Evolutionary conservation across 225 moss, liverwort and hornwort species (phyloP).

Genomic region (Marchantia paleacea): DNA sequence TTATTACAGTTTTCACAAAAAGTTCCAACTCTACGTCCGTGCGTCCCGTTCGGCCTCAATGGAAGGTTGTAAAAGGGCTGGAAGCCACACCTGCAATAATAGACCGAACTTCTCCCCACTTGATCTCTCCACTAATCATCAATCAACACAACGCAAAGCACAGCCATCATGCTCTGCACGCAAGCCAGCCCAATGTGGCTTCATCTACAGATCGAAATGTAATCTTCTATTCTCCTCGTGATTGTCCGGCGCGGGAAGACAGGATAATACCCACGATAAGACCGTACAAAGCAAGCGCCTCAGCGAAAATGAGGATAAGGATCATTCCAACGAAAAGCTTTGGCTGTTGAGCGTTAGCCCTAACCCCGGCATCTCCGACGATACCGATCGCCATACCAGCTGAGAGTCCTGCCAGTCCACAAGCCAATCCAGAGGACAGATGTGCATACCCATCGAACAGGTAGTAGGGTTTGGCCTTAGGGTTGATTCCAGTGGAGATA

Average conservation of each 20-base stretch:
- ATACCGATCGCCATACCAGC: constrained; percentile 90
- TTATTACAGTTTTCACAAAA: constrained; percentile 15
- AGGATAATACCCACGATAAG: constrained; percentile 79
- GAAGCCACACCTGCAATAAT: constrained; percentile 2
- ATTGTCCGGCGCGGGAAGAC: constrained; percentile 76
- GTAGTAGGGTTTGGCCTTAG: constrained; percentile 69
- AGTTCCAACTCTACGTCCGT: constrained; percentile 8
- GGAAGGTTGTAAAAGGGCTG: neutral
- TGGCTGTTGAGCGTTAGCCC: constrained; percentile 74
- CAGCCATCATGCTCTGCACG: neutral
- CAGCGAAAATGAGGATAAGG: constrained; percentile 75
- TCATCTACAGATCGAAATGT: neutral
- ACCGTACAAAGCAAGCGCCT: constrained; percentile 82
- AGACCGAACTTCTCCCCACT: neutral
- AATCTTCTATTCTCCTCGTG: constrained; percentile 34
- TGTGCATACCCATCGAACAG: constrained; percentile 68
- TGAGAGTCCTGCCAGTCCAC: constrained; percentile 67
- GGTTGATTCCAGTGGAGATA: constrained; percentile 72
- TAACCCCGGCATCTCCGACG: constrained; percentile 70
- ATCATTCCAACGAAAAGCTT: constrained; percentile 93
- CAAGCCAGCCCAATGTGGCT: constrained; percentile 4
- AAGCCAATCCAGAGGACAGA: constrained; percentile 59
- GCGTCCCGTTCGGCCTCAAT: neutral
- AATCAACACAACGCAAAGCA: constrained; percentile 12
- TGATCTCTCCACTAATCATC: neutral